Evolutionary conservation across 768 basidiomycete species (phyloP), one percentile per base, ranked within the genome.

Genomic region (Lentinula edodes): DNA sequence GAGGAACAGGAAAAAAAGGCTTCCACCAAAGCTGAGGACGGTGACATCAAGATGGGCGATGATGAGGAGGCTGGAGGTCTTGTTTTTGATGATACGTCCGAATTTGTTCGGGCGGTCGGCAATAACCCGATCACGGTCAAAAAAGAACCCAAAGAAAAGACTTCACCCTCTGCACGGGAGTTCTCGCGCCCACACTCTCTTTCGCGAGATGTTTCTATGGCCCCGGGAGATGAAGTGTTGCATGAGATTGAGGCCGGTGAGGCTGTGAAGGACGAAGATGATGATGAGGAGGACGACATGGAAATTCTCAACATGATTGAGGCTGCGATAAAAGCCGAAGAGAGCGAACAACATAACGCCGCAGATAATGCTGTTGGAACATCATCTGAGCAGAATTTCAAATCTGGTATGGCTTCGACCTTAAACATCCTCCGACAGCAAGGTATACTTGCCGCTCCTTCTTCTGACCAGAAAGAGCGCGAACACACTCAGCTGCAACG

Each of bases 51-150:
- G 15, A 71, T 71, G 6, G 79, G 82, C 16, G 80, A 78, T 1
- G 76, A 67, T 5, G 83, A 79, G 23, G 78, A 74, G 2, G 73
- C 75, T 16, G 77, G 73, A 18, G 90, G 89, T 20, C 78, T 98
- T 36, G 91, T 90, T 0, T 94, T 99, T 64, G 95, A 98, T 69
- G 95, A 98, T 66, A 98, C 96, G 0, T 93, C 94, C 0, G 96
- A 98, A 72, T 99, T 99, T 65, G 92, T 98, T 43, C 87, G 95
- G 16, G 87, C 87, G 15, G 91, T 93, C 52, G 85, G 86, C 1
- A 86, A 85, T 64, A 84, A 86, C 64, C 86, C 88, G 0, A 71
- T 82, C 1, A 74, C 77, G 43, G 78, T 78, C 38, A 84, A 88
- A 66, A 69, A 67, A 39, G 85, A 83, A 67, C 79, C 72, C 6